Evolutionary conservation across 352 stramenopile genomes (phyloP), one percentile per base, ranked within the genome.

Genomic region (Phytopythium cucurbitacearum): DNA sequence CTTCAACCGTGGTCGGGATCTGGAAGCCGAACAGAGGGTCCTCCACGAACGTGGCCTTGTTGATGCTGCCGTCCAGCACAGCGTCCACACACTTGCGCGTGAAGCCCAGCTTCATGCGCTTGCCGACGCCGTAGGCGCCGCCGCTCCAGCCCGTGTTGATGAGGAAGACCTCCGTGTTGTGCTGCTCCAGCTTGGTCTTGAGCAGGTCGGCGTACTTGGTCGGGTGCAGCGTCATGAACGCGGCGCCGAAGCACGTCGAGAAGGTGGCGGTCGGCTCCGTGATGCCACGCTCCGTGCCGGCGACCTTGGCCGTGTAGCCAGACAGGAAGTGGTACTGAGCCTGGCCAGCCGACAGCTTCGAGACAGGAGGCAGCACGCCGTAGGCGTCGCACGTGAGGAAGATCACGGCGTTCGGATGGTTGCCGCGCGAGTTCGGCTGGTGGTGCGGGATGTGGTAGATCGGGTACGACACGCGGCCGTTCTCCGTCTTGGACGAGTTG

Each of bases 111-210:
- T 85, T 95, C 95, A 99, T 99, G 70, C 96, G 89, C 67, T 97
- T 85, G 59, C 96, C 96, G 40, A 97, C 90, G 53, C 94, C 95
- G 69, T 98, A 98, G 53, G 90, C 80, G 53, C 96, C 96, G 49
- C 96, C 96, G 41, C 85, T 93, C 95, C 96, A 98, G 64, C 96
- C 96, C 39, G 89, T 98, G 81, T 99, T 98, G 59, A 99, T 91
- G 16, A 81, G 53, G 60, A 67, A 81, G 28, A 78, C 71, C 34
- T 71, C 49, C 45, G 67, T 81, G 48, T 67, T 61, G 61, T 81
- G 71, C 37, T 70, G 49, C 47, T 77, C 46, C 15, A 81, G 67
- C 67, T 81, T 81, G 64, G 71, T 75, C 71, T 81, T 77, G 62
- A 81, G 66, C 56, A 81, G 36, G 46, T 77, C 71, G 36, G 71